phyloP scores from a whole-genome alignment of 495 filamentous ascomycete species.

The Tuber microsphaerosporum region DNA sequence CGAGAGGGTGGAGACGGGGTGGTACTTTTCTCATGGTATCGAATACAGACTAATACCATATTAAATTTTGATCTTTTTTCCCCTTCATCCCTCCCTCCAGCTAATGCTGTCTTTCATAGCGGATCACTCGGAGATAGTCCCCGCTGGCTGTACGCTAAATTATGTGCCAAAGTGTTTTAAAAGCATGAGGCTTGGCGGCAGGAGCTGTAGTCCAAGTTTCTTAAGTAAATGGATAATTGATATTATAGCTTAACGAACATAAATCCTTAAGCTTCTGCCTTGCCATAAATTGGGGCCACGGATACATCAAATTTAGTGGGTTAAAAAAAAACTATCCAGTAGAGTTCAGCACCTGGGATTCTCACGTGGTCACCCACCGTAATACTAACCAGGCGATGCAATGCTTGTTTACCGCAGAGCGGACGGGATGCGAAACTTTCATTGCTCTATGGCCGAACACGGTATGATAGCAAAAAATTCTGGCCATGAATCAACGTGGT shows the following conservation, averaged over 20 bases:
- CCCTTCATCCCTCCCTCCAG: too few species aligned
- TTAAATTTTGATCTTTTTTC: too few species aligned
- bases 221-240: too few species aligned
- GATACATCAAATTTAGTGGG: neutral
- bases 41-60: too few species aligned
- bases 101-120: too few species aligned
- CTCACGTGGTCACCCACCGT: conserved; percentile 9
- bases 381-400: conserved; percentile 9
- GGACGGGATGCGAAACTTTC: conserved; percentile 2
- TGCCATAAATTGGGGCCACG: neutral
- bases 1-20: neutral
- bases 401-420: conserved; percentile 6
- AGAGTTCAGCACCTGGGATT: conserved; percentile 10
- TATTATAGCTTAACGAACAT: too few species aligned
- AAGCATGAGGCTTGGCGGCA: too few species aligned
- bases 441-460: conserved; percentile 3
- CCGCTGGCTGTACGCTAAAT: too few species aligned
- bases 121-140: too few species aligned
- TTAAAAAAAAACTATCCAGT: neutral
- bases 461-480: neutral
- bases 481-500: neutral
- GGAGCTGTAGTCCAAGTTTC: too few species aligned
- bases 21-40: too few species aligned
- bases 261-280: neutral
- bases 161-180: too few species aligned